Evolutionary conservation across 2,329 filamentous ascomycete species (phyloP), one percentile per base, ranked within the genome.

Genomic region (Stemphylium lycopersici): DNA sequence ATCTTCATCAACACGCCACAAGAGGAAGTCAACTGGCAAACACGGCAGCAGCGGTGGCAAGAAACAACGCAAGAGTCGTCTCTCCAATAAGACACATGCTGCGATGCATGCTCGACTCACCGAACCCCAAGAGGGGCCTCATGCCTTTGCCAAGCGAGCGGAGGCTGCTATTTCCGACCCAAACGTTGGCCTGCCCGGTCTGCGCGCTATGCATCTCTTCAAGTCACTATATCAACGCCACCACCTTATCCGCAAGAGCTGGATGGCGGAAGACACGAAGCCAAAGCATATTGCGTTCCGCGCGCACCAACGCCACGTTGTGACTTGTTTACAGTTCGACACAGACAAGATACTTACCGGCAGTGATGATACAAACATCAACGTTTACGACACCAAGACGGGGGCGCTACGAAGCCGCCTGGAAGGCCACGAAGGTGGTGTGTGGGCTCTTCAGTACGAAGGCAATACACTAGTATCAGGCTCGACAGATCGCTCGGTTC

Each of bases 311-410:
- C 87, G 91, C 31, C 93, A 98, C 78, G 95, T 99, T 57, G 96
- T 99, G 47, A 99, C 95, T 13, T 99, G 95, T 72, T 83, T 99
- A 48, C 93, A 99, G 73, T 99, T 99, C 67, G 95, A 99, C 70
- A 90, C 93, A 43, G 93, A 99, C 80, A 98, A 98, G 77, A 97
- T 99, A 63, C 84, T 99, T 63, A 99, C 95, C 1, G 95, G 95
- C 22, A 98, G 93, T 70, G 95, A 99, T 72, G 95, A 99, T 72
- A 96, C 93, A 3, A 88, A 97, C 59, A 99, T 99, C 68, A 93
- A 99, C 67, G 92, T 99, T 29, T 99, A 98, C 74, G 93, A 98
- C 71, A 98, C 95, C 11, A 96, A 95, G 77, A 97, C 93, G 0
- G 95, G 95, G 54, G 89, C 89, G 61, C 78, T 96, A 32, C 86